Evolutionary conservation across 2,329 filamentous ascomycete genomes (phyloP).

Genomic region (Colletotrichum siamense): DNA sequence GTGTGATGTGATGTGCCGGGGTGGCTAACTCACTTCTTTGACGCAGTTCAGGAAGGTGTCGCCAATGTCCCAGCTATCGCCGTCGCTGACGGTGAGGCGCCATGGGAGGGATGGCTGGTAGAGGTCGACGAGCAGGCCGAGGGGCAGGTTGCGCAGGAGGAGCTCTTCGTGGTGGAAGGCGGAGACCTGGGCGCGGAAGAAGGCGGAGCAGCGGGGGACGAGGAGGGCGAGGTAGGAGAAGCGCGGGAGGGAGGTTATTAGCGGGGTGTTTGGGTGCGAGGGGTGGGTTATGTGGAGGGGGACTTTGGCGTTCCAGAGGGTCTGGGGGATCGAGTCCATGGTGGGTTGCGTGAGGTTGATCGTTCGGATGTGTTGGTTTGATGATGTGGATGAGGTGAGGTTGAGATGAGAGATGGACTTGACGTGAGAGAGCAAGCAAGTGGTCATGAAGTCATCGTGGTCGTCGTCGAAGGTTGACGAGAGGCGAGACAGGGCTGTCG

Average conservation of each 20-base stretch:
- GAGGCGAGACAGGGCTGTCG: background rate
- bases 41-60: constrained; percentile 70
- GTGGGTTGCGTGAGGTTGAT: background rate
- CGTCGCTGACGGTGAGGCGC: constrained; percentile 59
- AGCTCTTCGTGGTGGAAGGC: constrained; percentile 65
- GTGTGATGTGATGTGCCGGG: background rate
- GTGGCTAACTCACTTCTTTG: constrained; percentile 57
- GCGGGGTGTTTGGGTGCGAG: constrained; percentile 50
- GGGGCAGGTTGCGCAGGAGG: constrained; percentile 57
- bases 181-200: constrained; percentile 59
- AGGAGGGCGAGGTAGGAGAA: constrained; percentile 66
- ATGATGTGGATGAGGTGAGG: background rate
- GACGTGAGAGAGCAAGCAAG: background rate
- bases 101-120: constrained; percentile 62
- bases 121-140: constrained; percentile 60
- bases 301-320: constrained; percentile 60
- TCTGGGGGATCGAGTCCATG: constrained; percentile 42
- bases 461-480: background rate
- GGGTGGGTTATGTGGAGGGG: constrained; percentile 61
- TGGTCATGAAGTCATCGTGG: background rate
- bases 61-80: constrained; percentile 62
- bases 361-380: background rate
- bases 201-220: constrained; percentile 58
- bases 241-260: constrained; percentile 60
- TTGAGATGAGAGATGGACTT: background rate